These are phyloP conservation scores for Metschnikowia hibisci DNA, from an alignment of 805 yeast species.

Conservation along the genomic window DNA sequence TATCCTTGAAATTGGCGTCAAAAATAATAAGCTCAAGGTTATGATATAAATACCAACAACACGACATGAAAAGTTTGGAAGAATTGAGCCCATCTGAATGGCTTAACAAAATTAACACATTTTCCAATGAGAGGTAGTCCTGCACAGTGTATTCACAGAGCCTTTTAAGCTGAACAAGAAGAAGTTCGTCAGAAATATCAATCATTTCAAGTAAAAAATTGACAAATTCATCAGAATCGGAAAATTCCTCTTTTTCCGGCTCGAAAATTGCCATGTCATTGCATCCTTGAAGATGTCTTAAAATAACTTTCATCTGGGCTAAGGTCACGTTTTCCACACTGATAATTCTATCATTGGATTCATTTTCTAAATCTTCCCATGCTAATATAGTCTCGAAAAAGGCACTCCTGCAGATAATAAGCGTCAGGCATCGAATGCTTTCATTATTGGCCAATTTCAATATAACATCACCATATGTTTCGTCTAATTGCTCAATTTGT, in stretches of 20 bases:
- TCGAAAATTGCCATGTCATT: constrained; percentile 31
- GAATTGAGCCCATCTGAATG: constrained; percentile 54
- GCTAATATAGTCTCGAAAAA: constrained; percentile 61
- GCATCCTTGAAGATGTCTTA: constrained; percentile 57
- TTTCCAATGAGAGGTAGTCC: constrained; percentile 54
- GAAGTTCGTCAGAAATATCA: constrained; percentile 58
- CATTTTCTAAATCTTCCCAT: constrained; percentile 39
- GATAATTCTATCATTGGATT: constrained; percentile 21
- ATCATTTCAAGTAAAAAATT: constrained; percentile 55
- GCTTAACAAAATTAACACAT: constrained; percentile 52
- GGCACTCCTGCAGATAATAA: constrained; percentile 55
- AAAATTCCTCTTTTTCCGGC: constrained; percentile 21
- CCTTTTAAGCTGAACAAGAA: constrained; percentile 55
- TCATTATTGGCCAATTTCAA: constrained; percentile 47
- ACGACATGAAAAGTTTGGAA: constrained; percentile 50
- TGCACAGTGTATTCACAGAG: constrained; percentile 58
- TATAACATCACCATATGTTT: constrained; percentile 37
- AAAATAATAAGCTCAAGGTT: constrained; percentile 62
- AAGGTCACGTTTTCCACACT: constrained; percentile 42
- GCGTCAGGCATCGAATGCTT: constrained; percentile 44
- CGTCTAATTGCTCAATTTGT: constrained; percentile 9
- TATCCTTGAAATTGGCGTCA: constrained; percentile 32
- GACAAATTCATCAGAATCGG: constrained; percentile 42
- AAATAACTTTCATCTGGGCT: constrained; percentile 44
- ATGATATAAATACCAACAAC: constrained; percentile 64